A percentile compares a stretch with the other conserved stretches of the same genome.
These are phyloP conservation scores for Diaporthe helianthi DNA, from an alignment of 2,329 filamentous ascomycete species.

Conservation along the genomic window DNA sequence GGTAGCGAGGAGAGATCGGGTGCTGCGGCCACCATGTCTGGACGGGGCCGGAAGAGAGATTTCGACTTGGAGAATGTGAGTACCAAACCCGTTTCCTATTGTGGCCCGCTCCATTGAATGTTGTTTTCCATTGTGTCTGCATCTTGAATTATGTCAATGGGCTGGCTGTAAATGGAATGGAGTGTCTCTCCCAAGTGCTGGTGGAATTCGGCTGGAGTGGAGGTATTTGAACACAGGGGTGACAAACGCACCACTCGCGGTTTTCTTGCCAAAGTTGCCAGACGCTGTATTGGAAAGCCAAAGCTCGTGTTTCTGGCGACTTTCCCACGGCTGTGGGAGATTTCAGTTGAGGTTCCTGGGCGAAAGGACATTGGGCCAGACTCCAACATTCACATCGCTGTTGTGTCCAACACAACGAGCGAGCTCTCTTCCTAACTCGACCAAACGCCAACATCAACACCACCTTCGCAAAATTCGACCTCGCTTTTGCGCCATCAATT, in stretches of 20 bases:
- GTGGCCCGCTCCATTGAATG: slow-evolving; percentile 2
- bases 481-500: not conserved
- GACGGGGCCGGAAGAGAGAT: slow-evolving; percentile 75
- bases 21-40: slow-evolving; percentile 63
- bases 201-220: slow-evolving; percentile 1
- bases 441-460: not conserved
- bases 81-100: slow-evolving; percentile 39
- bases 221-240: not conserved
- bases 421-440: not conserved
- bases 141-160: not conserved
- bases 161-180: not conserved
- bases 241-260: not conserved
- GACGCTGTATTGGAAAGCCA: not conserved
- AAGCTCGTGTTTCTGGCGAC: not conserved
- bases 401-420: not conserved
- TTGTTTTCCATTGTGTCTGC: slow-evolving; percentile 7
- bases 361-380: not conserved
- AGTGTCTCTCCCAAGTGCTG: not conserved
- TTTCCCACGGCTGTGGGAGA: not conserved
- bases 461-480: not conserved
- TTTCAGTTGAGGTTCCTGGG: not conserved
- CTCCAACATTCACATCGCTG: not conserved
- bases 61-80: slow-evolving; percentile 83
- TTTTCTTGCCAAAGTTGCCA: not conserved
- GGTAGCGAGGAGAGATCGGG: slow-evolving; percentile 81